Base-by-base conservation (phyloP, 2,329 filamentous ascomycete genomes). In the Aspergillus tubingensis region DNA sequence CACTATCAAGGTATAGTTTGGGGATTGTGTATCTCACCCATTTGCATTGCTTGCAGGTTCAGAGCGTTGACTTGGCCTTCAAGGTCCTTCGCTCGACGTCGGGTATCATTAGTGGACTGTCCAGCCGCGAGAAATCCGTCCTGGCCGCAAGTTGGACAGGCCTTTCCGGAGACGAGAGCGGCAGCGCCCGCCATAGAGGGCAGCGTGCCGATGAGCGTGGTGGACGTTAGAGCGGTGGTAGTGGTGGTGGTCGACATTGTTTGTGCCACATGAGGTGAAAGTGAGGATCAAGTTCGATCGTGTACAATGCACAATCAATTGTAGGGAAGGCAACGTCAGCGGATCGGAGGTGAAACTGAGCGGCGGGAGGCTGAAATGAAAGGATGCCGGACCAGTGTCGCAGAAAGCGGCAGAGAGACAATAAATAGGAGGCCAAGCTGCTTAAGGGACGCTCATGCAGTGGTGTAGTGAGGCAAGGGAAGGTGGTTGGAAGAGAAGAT, bases 41-140 rank as follows among this genome's bases (percentile, higher is more conserved):
- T 81, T 59, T 80, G 75, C 3, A 80, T 79, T 13, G 82, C 82
- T 70, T 83, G 84, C 54, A 80, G 76, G 49, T 80, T 85, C 59
- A 86, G 72, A 39, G 78, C 65, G 62, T 77, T 76, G 32, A 86
- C 79, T 68, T 87, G 83, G 41, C 80, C 79, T 70, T 87, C 83
- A 51, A 87, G 70, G 69, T 86, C 84, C 48, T 73, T 71, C 61
- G 83, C 77, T 52, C 78, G 70, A 61, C 72, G 73, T 66, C 78
- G 76, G 61, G 79, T 69, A 47, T 74, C 71, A 10, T 63, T 64
- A 48, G 66, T 65, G 17, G 68, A 59, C 8, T 68, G 61, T 50
- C 70, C 67, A 49, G 68, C 60, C 30, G 64, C 57, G 4, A 61
- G 61, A n/a, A 68, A 63, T 23, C 69, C 62, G 30, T 72, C 70